These are phyloP conservation scores for Phytophthora pluvialis DNA, from an alignment of 352 stramenopile genomes.

Conservation along the genomic window DNA sequence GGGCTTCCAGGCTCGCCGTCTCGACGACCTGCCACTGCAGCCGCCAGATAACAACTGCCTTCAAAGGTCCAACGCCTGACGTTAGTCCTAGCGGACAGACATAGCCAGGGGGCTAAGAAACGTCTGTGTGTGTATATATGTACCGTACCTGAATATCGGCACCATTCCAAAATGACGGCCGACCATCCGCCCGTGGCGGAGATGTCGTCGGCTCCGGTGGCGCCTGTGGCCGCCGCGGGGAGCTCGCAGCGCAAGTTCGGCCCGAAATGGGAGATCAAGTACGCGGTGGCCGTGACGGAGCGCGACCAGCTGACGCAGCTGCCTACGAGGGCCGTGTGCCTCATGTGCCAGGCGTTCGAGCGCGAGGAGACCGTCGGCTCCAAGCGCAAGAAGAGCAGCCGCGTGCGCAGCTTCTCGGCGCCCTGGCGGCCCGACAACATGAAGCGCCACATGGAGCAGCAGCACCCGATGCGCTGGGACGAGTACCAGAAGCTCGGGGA, in stretches of 20 bases:
- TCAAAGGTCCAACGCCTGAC: slow-evolving; percentile 10
- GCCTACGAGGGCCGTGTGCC: slow-evolving; percentile 31
- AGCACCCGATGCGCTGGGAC: slow-evolving; percentile 34
- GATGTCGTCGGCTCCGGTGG: neutral
- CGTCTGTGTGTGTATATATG: no score
- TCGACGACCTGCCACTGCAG: neutral
- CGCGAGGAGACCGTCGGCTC: slow-evolving; percentile 30
- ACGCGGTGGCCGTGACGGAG: slow-evolving; percentile 32
- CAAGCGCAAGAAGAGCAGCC: slow-evolving; percentile 44
- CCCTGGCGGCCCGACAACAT: slow-evolving; percentile 46
- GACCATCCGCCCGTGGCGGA: neutral
- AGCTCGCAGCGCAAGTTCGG: slow-evolving; percentile 34
- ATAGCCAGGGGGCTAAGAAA: slow-evolving; percentile 3
- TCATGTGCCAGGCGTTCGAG: slow-evolving; percentile 41
- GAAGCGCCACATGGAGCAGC: slow-evolving; percentile 43
- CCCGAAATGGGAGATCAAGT: slow-evolving; percentile 37
- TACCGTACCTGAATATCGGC: neutral
- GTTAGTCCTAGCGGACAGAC: neutral
- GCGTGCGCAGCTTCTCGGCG: slow-evolving; percentile 34
- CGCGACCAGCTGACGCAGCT: slow-evolving; percentile 25
- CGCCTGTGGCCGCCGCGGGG: neutral
- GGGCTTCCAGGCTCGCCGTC: neutral
- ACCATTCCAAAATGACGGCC: neutral
- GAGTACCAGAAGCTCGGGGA: slow-evolving; percentile 35
- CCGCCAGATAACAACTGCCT: slow-evolving; percentile 22